Evolutionary conservation across 2,329 filamentous ascomycete genomes (phyloP), one percentile per base, ranked within the genome.

Genomic region (Daldinia eschscholtzii): DNA sequence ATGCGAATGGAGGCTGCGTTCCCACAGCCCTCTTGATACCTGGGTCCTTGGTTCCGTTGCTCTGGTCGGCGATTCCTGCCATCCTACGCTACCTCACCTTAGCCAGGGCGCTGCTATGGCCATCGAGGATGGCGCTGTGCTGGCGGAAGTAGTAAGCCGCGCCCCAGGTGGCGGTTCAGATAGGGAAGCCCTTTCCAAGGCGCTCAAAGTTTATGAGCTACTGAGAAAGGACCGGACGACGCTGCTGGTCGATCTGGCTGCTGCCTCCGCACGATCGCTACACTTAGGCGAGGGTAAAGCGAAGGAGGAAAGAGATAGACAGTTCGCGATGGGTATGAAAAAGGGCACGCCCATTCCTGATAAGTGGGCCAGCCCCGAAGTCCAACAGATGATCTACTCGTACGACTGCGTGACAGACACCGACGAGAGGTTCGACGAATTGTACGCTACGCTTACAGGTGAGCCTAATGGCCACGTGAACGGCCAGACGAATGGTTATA

Each of bases 321-420:
- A 83, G 79, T 88, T 89, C 76, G 84, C 83, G 46, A 81, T 85
- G 60, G 81, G 86, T 68, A 83, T 81, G 70, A 76, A 81, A 72
- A 85, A 83, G 75, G 83, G 79, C 68, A 84, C 77, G 61, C 80
- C 80, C 63, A 86, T 86, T 67, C 88, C 88, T 2, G 89, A 92
- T 79, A 91, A 91, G 81, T 92, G 90, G 90, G 88, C 88, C 2
- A 90, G 90, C 77, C 88, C 89, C 9, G 89, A 91, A 74, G 88
- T 91, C 46, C 89, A 92, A 79, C 84, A 86, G 78, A 86, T 87
- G 83, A 87, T 91, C 67, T 91, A 91, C 78, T 85, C 86, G 10
- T 84, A 89, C 74, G 89, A 91, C 78, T 89, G 88, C 74, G 83
- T 87, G 57, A 79, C 82, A 73, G 84, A 88, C 62, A 84, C 88